Conservation (phyloP, 495 filamentous ascomycete genomes). For the Daldinia loculata region DNA sequence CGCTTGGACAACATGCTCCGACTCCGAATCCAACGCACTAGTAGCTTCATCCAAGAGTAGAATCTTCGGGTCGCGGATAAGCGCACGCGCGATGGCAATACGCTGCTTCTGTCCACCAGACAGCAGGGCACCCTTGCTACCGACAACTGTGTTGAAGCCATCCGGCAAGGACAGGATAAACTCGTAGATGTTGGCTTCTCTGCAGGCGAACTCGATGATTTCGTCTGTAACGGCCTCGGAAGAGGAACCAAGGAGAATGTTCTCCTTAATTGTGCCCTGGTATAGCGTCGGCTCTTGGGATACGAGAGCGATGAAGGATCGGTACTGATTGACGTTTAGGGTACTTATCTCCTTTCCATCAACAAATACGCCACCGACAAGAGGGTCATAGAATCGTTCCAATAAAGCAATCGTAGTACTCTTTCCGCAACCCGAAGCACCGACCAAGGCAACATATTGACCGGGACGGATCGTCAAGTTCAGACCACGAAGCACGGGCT, state of each 20-base stretch:
- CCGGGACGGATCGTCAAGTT: constrained; percentile 77
- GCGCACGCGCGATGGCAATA: constrained; percentile 76
- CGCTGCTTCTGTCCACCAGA: constrained; percentile 88
- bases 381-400: constrained; percentile 86
- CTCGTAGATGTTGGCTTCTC: constrained; percentile 90
- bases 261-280: constrained; percentile 84
- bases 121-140: constrained; percentile 78
- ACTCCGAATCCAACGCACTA: constrained; percentile 80
- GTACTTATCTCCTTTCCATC: constrained; percentile 78
- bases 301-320: constrained; percentile 78
- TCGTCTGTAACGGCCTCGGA: constrained; percentile 72
- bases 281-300: constrained; percentile 89
- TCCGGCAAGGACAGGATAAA: constrained; percentile 74
- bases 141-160: constrained; percentile 78
- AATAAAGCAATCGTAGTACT: constrained; percentile 81
- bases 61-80: constrained; percentile 72
- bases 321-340: constrained; percentile 81
- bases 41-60: constrained; percentile 83
- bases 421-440: constrained; percentile 85
- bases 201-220: constrained; percentile 76
- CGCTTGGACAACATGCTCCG: constrained; percentile 82
- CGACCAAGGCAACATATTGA: constrained; percentile 83
- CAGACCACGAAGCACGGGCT: constrained; percentile 78
- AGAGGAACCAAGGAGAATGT: constrained; percentile 76
- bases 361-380: constrained; percentile 74